Evolutionary conservation across 768 basidiomycete species (phyloP), one percentile per base, ranked within the genome.

Genomic region (Pleurotus djamor): DNA sequence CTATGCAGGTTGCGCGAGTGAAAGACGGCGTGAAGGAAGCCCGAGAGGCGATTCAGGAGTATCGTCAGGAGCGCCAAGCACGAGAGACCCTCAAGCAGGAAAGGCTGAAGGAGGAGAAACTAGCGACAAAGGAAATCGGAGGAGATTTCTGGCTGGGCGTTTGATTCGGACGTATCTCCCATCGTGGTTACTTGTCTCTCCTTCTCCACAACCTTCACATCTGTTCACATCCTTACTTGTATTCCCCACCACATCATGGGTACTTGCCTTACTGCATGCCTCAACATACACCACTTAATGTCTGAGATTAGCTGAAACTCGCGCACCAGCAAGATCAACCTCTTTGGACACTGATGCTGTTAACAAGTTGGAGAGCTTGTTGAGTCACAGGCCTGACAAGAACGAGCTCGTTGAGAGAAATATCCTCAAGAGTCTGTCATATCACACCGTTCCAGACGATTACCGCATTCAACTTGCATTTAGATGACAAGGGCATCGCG

Each of bases 351-450:
- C 68, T 21, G 68, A 71, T 50, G 72, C 73, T n/a, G 63, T 72
- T 47, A 60, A 75, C 48, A 76, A 76, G 63, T 76, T 89, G 44
- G 86, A 88, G 73, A 79, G 78, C 66, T 75, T 75, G 52, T 74
- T 88, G 48, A 74, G 70, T 47, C 69, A 77, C 16, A 75, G 88
- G 41, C 85, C 87, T 16, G 79, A 83, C n/a, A 82, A 83, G 69
- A 69, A 79, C 43, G 82, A 87, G 47, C 76, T 91, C 47, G 77
- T 88, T 60, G 84, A 86, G 36, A 81, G 85, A 62, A 88, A 87
- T 68, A 89, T 90, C 61, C 79, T 91, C 60, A 88, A 89, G 71
- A 85, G 86, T 81, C 52, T 59, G 16, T 48, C 43, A 13, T 36
- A 12, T 16, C 28, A 3, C 10, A 7, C 16, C 41, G 28, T 34